Conservation (phyloP, 345 rosid species). For the Lepidium africanum region DNA sequence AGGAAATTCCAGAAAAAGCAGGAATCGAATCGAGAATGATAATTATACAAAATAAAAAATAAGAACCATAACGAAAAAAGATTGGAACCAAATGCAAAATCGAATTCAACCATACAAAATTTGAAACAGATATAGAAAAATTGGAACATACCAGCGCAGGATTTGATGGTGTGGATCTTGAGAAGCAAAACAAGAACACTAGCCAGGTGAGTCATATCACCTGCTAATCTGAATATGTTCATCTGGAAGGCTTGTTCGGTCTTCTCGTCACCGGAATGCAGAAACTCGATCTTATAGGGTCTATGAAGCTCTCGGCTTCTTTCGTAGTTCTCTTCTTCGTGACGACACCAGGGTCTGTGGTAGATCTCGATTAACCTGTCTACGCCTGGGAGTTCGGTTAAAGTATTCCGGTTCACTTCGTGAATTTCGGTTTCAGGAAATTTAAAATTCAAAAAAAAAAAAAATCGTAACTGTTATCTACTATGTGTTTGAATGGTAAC, state of each 20-base stretch:
- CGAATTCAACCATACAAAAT: background rate
- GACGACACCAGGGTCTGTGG: background rate
- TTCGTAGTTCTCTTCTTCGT: background rate
- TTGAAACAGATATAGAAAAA: background rate
- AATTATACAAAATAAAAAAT: background rate
- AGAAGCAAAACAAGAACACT: constrained; percentile 66
- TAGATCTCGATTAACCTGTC: constrained; percentile 1
- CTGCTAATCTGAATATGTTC: constrained; percentile 68
- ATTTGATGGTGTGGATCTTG: constrained; percentile 74
- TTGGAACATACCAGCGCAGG: constrained; percentile 48
- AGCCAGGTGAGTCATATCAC: constrained; percentile 69
- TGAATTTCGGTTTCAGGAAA: no score
- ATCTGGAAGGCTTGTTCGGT: constrained; percentile 12
- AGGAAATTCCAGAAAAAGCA: background rate
- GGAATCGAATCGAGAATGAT: background rate
- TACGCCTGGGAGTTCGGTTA: no score
- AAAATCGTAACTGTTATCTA: no score
- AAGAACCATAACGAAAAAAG: background rate
- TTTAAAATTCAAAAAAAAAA: no score
- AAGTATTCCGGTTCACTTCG: no score
- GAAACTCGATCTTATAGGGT: background rate
- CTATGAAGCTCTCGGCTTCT: background rate
- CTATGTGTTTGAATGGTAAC: no score
- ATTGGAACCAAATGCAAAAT: background rate
- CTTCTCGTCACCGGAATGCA: background rate